phyloP scores from a whole-genome alignment of 192 early-diverging fungal species.

The Diversispora epigaea region DNA sequence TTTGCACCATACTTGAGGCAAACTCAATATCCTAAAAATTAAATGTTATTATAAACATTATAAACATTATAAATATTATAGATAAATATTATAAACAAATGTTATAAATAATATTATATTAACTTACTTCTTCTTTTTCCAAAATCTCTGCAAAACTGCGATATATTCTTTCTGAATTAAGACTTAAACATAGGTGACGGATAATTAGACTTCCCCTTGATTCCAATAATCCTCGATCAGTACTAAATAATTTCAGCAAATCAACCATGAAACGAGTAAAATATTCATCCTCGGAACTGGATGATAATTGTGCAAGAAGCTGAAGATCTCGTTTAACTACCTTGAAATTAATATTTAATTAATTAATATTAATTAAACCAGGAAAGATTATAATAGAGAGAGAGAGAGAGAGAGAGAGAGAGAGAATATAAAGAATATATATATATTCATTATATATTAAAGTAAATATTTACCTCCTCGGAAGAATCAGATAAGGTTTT shows the following conservation, averaged over 20 bases:
- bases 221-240: constrained; percentile 85
- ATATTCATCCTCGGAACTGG: constrained; percentile 81
- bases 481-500: constrained; percentile 89
- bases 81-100: not conserved
- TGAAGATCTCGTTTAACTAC: constrained; percentile 91
- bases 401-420: too few species aligned
- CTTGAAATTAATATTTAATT: constrained; percentile 29
- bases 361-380: constrained; percentile 18
- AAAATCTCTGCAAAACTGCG: constrained; percentile 83
- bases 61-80: not conserved
- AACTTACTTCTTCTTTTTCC: constrained; percentile 70
- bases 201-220: constrained; percentile 89
- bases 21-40: constrained; percentile 80
- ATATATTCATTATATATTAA: not conserved
- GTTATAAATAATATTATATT: not conserved
- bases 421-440: too few species aligned
- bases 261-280: constrained; percentile 87
- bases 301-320: constrained; percentile 92
- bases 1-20: constrained; percentile 96
- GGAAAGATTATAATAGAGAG: too few species aligned
- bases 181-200: constrained; percentile 84
- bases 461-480: constrained; percentile 69
- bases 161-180: constrained; percentile 92
- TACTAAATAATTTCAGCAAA: constrained; percentile 86
- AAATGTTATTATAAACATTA: constrained; percentile 19